These are phyloP conservation scores for Solanum pinnatisectum DNA, from an alignment of 257 asterid species.

Conservation along the genomic window DNA sequence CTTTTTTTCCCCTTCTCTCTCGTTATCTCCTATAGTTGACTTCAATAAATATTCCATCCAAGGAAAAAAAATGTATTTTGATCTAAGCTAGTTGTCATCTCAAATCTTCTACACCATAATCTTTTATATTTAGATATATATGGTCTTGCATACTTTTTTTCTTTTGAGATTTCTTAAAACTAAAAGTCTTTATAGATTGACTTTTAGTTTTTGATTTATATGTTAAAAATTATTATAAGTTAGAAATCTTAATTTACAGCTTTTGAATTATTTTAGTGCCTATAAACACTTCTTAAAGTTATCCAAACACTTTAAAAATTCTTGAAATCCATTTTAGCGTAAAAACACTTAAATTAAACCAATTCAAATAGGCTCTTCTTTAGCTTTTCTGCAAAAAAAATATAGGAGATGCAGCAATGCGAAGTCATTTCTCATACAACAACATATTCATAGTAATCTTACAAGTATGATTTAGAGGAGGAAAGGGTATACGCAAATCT, in stretches of 20 bases:
- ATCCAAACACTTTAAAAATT: too few species aligned
- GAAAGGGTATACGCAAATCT: rapidly evolving
- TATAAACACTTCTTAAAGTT: too few species aligned
- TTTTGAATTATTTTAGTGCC: too few species aligned
- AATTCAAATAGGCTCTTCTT: neutral
- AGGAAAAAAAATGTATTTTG: neutral
- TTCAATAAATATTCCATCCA: neutral
- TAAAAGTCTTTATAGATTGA: too few species aligned
- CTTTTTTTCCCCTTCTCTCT: neutral
- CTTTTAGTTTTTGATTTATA: neutral
- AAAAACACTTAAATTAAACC: too few species aligned
- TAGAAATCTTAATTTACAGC: too few species aligned
- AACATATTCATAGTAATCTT: too few species aligned
- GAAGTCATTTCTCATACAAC: neutral
- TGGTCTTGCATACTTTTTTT: neutral
- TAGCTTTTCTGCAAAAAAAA: too few species aligned
- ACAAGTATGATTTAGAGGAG: too few species aligned
- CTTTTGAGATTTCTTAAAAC: neutral
- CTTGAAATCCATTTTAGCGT: rapidly evolving
- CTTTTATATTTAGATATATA: too few species aligned
- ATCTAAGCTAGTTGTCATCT: neutral
- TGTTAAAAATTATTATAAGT: too few species aligned
- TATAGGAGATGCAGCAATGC: neutral
- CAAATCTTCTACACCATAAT: neutral
- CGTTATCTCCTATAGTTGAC: neutral